phyloP scores from a whole-genome alignment of 345 rosid species.

The Eutrema japonicum region DNA sequence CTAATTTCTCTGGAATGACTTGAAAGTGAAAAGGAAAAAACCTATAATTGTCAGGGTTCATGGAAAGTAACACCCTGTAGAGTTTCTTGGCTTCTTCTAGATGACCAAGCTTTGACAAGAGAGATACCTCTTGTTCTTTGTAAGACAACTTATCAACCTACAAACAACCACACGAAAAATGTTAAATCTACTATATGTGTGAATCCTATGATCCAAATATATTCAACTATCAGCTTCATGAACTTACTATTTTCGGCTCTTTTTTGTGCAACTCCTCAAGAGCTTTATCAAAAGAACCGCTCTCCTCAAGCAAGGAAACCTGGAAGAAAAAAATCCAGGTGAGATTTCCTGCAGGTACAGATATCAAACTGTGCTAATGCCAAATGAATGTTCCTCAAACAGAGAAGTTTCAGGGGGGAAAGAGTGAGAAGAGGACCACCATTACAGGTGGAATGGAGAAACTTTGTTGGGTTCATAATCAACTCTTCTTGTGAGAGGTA shows the following conservation, averaged over 20 bases:
- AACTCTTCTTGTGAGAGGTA: constrained; percentile 14
- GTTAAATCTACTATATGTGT: constrained; percentile 21
- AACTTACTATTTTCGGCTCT: constrained; percentile 77
- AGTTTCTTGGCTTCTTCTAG: constrained; percentile 78
- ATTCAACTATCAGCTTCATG: constrained; percentile 7
- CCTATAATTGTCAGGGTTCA: constrained; percentile 99
- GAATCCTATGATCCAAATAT: constrained; percentile 12
- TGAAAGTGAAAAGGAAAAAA: constrained; percentile 38
- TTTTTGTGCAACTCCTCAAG: constrained; percentile 81
- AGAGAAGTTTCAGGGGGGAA: constrained; percentile 3
- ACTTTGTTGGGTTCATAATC: neutral
- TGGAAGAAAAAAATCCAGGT: constrained; percentile 35
- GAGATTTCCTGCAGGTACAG: constrained; percentile 21
- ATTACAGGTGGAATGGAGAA: constrained; percentile 8
- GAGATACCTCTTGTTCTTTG: constrained; percentile 90
- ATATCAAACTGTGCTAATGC: constrained; percentile 18
- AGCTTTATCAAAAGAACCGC: constrained; percentile 67
- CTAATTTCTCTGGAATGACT: constrained; percentile 18
- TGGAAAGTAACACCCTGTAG: constrained; percentile 70
- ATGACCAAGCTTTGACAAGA: constrained; percentile 72
- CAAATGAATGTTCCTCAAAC: constrained; percentile 21
- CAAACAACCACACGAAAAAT: constrained; percentile 36
- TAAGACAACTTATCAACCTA: constrained; percentile 86
- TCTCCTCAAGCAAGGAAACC: constrained; percentile 93
- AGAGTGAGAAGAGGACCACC: constrained; percentile 8